Evolutionary conservation across 371 early-diverging fungal genomes (phyloP), one percentile per base, ranked within the genome.

Genomic region (Mortierella sp.): DNA sequence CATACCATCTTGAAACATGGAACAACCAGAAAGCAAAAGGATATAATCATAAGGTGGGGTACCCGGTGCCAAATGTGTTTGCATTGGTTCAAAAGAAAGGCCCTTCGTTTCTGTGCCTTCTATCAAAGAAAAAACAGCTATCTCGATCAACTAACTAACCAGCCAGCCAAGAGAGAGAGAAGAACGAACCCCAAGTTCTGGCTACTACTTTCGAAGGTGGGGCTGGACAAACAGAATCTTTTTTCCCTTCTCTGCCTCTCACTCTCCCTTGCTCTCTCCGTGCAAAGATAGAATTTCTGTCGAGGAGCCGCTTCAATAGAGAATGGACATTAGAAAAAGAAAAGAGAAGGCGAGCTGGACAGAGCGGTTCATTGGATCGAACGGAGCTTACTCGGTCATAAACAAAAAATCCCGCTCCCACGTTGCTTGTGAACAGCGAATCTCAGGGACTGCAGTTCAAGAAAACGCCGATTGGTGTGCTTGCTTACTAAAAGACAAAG

Each of bases 371-470:
- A 68, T 68, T 38, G 68, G 42, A 65, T 42, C 24, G 68, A 68
- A 68, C 68, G 68, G 68, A 42, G 42, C 68, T 68, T 38, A 19
- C 68, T 65, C 0, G 38, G 68, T 38, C 31, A 34, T 34, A 34
- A 31, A 63, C 63, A 63, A 38, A 21, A 65, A 68, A 13, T 42
- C 68, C 68, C 68, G 68, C 68, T 68, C 68, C 65, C 68, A 68
- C 68, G 68, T 68, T 68, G 68, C 68, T 8, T 68, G 68, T 10
- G 24, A 68, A 68, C 38, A 38, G 38, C 7, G 1, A 3, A 42
- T 68, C 68, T 68, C 68, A 42, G 68, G 42, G 68, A 68, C 65
- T 58, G 58, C 58, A 42, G 14, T 5, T 68, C 68, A 38, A 68
- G 19, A 38, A 68, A 68, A 68, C 68, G 24, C 68, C 68, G 68